A percentile compares a stretch with the other conserved stretches of the same genome.
Conservation (phyloP, 2,329 filamentous ascomycete genomes). For the Claviceps capensis region DNA sequence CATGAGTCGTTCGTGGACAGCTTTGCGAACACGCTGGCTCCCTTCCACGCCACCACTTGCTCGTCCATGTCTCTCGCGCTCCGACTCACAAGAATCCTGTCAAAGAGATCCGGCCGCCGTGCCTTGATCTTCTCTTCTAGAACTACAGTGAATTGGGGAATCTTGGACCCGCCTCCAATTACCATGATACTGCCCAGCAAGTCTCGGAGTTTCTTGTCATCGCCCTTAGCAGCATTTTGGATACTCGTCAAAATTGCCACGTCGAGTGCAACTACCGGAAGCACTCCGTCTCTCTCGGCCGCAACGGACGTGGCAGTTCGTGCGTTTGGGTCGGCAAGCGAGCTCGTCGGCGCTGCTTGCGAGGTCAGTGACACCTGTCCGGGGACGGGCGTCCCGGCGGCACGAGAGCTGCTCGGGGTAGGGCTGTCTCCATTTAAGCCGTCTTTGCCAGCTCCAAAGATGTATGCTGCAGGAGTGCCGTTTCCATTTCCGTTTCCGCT, state of each 20-base stretch:
- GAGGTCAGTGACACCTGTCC: constrained; percentile 17
- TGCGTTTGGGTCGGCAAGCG: constrained; percentile 37
- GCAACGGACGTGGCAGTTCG: constrained; percentile 41
- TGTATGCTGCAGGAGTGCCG: constrained; percentile 49
- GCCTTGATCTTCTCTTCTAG: constrained; percentile 71
- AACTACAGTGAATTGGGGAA: constrained; percentile 64
- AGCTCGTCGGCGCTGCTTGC: constrained; percentile 26
- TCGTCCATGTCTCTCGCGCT: constrained; percentile 90
- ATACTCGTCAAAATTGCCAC: constrained; percentile 83
- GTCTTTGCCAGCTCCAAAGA: constrained; percentile 38
- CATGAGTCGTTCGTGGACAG: constrained; percentile 88
- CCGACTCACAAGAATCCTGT: constrained; percentile 47
- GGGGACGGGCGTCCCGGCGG: constrained; percentile 30
- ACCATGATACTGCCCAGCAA: constrained; percentile 85
- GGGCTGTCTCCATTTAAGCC: constrained; percentile 35
- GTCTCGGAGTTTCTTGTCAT: constrained; percentile 87
- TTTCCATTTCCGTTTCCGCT: constrained; percentile 10
- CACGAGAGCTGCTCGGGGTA: constrained; percentile 37
- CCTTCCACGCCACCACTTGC: constrained; percentile 97
- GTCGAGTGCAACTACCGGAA: constrained; percentile 75
- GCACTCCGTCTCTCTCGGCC: constrained; percentile 61
- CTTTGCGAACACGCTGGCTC: constrained; percentile 90
- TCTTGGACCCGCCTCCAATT: constrained; percentile 72
- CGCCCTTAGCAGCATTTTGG: constrained; percentile 69
- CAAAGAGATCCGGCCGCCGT: constrained; percentile 45